Evolutionary conservation across 1,284 basidiomycete genomes (phyloP), one percentile per base, ranked within the genome.

Genomic region (Dichomitus squalens): DNA sequence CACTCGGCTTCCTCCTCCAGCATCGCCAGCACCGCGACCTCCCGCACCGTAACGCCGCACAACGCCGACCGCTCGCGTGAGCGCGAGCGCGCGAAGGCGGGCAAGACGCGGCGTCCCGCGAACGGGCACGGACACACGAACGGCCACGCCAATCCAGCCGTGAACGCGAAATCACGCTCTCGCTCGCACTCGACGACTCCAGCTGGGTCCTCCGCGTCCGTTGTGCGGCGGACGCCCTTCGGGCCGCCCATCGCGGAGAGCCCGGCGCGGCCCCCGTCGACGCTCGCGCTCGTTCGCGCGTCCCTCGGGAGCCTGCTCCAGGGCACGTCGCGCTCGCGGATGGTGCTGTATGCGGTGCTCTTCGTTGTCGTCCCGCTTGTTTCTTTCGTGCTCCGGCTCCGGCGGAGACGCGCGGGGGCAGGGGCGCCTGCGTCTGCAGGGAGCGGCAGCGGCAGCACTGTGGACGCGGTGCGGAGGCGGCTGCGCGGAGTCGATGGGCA

Each of bases 341-440:
- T 86, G 50, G 71, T 79, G 1, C 78, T 80, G 0, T 75, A 87
- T 44, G 62, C 84, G 43, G 56, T 87, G 5, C 66, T 91, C 14
- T 82, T 86, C 60, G 69, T 89, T 38, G 68, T 90, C 1, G 70
- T 91, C 3, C 87, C 89, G 2, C 39, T 87, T 14, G 60, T 89
- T 27, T 88, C 88, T 12, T 76, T 87, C 46, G 55, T 83, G 20
- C 66, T 88, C 31, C 79, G 82, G 31, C 63, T 80, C 38, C 75
- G 82, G 41, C 72, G 78, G 49, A 75, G 77, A 51, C 72, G 72
- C 53, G 73, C 4, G 47, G 23, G 23, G n/a, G 49, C 31, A 29
- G 7, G n/a, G 4, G 55, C 3, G 35, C 23, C 25, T n/a, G 49
- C 23, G 18, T 3, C n/a, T 2, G 40, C 38, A 33, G 60, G 65